phyloP scores from a whole-genome alignment of 1,284 basidiomycete species.

The Microstroma glucosiphilum region DNA sequence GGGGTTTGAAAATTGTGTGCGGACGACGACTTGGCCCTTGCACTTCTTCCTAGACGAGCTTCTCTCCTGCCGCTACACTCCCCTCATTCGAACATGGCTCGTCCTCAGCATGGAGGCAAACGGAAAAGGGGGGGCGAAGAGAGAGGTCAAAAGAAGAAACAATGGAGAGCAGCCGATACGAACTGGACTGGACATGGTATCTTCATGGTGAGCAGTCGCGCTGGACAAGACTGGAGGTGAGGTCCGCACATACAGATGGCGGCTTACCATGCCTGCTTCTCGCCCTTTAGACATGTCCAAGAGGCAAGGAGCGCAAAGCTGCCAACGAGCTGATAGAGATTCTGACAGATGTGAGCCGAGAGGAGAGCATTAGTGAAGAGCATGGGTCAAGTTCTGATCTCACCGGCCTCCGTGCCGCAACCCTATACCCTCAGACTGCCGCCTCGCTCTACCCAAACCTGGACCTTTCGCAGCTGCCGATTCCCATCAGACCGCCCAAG shows the following conservation, averaged over 20 bases:
- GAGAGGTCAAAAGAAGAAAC: too few species aligned
- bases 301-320: slow-evolving; percentile 1
- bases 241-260: not conserved
- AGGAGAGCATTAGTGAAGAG: too few species aligned
- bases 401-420: not conserved
- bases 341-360: slow-evolving; percentile 1
- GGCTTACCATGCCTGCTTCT: not conserved
- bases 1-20: too few species aligned
- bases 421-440: slow-evolving; percentile 3
- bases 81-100: too few species aligned
- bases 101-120: too few species aligned
- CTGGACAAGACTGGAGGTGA: not conserved
- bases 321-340: slow-evolving; percentile 4
- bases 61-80: too few species aligned
- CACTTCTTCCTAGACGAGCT: too few species aligned
- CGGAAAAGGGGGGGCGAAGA: too few species aligned
- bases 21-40: too few species aligned
- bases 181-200: not conserved
- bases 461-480: not conserved
- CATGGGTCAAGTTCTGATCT: too few species aligned
- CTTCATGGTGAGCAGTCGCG: not conserved
- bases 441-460: not conserved
- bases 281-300: not conserved
- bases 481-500: not conserved
- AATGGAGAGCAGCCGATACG: too few species aligned